Evolutionary conservation across 768 basidiomycete genomes (phyloP).

Genomic region (Plicaturopsis crispa): DNA sequence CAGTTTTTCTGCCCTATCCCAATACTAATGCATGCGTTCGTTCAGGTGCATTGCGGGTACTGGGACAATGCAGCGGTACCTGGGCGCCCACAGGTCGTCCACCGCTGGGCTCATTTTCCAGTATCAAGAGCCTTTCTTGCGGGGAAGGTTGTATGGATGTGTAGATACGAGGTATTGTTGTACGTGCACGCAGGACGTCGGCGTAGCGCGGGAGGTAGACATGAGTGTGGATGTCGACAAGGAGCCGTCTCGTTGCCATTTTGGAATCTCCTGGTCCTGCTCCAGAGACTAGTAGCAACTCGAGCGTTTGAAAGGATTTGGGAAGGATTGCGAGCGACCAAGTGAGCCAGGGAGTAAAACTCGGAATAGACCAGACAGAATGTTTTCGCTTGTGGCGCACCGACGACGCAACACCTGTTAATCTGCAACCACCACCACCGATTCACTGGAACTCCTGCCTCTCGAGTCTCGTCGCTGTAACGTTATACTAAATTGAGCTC

Average conservation of each 20-base stretch:
- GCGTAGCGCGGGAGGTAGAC: slow-evolving; percentile 80
- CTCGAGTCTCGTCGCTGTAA: too few relatives aligned
- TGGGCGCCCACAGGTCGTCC: slow-evolving; percentile 79
- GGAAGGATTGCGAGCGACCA: too few relatives aligned
- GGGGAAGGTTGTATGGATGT: slow-evolving; percentile 25
- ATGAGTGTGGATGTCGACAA: slow-evolving; percentile 84
- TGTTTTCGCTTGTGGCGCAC: too few relatives aligned
- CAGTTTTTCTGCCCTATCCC: slow-evolving; percentile 72
- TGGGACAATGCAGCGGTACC: slow-evolving; percentile 22
- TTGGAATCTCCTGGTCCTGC: background rate
- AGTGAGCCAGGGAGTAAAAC: too few relatives aligned
- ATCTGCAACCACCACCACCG: too few relatives aligned
- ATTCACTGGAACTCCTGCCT: too few relatives aligned
- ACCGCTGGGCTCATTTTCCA: slow-evolving; percentile 72
- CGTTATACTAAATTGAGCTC: too few relatives aligned
- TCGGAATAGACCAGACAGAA: too few relatives aligned
- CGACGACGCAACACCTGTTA: too few relatives aligned
- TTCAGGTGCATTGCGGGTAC: background rate
- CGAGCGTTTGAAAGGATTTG: too few relatives aligned
- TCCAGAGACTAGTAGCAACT: too few relatives aligned
- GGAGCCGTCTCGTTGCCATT: slow-evolving; percentile 23
- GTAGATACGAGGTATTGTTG: slow-evolving; percentile 61
- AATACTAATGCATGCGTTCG: slow-evolving; percentile 52
- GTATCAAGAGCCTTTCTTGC: slow-evolving; percentile 69
- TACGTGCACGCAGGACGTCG: slow-evolving; percentile 56